Evolutionary conservation across 1,139 yeast species (phyloP).

Genomic region (Suhomyces choctaworum): DNA sequence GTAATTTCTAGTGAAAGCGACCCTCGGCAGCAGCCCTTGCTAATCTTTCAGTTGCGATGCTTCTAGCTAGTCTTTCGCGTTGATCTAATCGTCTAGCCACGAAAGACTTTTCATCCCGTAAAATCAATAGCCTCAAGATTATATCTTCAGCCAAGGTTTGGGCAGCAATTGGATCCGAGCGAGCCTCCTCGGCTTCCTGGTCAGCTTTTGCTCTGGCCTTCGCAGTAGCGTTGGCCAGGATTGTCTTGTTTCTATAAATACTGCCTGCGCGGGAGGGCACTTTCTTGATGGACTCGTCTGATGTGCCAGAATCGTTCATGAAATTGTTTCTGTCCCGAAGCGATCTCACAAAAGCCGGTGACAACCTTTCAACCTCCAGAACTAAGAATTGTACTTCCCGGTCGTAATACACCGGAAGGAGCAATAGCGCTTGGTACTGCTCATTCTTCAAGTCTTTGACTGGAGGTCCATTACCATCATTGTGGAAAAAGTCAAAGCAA

Average conservation of each 20-base stretch:
- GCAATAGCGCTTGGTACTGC: constrained; percentile 61
- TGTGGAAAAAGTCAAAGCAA: constrained; percentile 72
- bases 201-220: constrained; percentile 56
- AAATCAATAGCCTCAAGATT: constrained; percentile 58
- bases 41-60: constrained; percentile 61
- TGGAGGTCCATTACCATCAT: constrained; percentile 82
- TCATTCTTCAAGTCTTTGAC: constrained; percentile 62
- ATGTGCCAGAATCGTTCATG: constrained; percentile 18
- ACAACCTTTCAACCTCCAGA: constrained; percentile 59
- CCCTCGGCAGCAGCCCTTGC: constrained; percentile 50
- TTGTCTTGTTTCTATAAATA: constrained; percentile 64
- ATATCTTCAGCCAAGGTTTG: constrained; percentile 65
- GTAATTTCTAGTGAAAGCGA: constrained; percentile 17
- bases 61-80: constrained; percentile 61
- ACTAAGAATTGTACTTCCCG: constrained; percentile 50
- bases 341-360: constrained; percentile 52
- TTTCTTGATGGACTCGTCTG: constrained; percentile 10
- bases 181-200: constrained; percentile 51
- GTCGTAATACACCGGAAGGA: constrained; percentile 70
- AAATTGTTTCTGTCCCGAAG: constrained; percentile 47
- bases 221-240: constrained; percentile 71
- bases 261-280: constrained; percentile 50
- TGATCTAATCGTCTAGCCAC: constrained; percentile 60
- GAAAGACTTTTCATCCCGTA: constrained; percentile 42
- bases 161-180: constrained; percentile 56